phyloP scores from a whole-genome alignment of 2,329 filamentous ascomycete genomes.

The Beauveria scarabaeidicola region DNA sequence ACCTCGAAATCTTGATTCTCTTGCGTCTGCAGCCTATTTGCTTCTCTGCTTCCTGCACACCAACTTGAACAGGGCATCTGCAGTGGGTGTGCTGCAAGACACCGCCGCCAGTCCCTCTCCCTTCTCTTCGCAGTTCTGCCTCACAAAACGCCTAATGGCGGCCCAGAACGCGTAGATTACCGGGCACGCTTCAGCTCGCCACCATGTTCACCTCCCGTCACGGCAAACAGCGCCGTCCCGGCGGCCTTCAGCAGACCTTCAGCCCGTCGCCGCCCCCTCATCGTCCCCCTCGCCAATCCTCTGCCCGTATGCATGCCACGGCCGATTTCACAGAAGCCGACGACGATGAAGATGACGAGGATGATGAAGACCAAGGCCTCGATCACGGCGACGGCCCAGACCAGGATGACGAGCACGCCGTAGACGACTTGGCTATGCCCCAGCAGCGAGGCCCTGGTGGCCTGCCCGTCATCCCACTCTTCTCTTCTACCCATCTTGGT shows the following conservation, averaged over 20 bases:
- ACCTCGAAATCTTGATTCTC: conserved; percentile 7
- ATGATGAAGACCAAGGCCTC: conserved; percentile 29
- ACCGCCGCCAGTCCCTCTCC: background rate
- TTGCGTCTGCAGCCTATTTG: background rate
- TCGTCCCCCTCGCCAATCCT: conserved; percentile 19
- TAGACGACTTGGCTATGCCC: conserved; percentile 29
- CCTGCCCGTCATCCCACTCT: conserved; percentile 58
- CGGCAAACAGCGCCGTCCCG: conserved; percentile 23
- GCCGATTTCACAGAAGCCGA: conserved; percentile 59
- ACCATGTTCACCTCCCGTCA: conserved; percentile 31
- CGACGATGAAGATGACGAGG: conserved; percentile 42
- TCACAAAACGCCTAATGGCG: conserved; percentile 7
- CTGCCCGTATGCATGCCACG: conserved; percentile 40
- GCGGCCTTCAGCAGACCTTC: conserved; percentile 21
- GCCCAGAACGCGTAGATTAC: background rate
- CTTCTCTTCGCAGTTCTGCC: background rate
- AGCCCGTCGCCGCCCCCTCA: conserved; percentile 25
- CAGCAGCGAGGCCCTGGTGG: conserved; percentile 16
- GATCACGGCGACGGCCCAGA: conserved; percentile 42
- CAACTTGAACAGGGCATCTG: background rate
- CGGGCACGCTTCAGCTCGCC: background rate
- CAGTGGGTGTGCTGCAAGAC: background rate
- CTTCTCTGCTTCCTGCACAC: background rate
- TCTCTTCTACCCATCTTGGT: conserved; percentile 73
- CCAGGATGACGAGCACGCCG: conserved; percentile 36